phyloP scores from a whole-genome alignment of 106 monocot genomes.

The Platanthera zijinensis region DNA sequence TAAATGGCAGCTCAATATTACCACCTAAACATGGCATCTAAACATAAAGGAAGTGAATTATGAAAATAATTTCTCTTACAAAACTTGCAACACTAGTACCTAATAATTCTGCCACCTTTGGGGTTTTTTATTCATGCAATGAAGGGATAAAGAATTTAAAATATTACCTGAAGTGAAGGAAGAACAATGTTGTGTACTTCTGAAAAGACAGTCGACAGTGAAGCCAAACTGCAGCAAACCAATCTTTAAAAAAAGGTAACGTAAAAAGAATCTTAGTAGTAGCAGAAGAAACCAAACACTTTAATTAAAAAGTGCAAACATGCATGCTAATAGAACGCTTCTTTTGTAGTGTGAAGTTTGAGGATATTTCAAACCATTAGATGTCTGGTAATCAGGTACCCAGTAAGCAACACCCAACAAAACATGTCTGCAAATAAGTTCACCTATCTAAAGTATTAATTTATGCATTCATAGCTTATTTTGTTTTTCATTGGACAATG shows the following conservation, averaged over 20 bases:
- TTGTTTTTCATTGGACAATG: no score
- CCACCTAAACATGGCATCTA: no score
- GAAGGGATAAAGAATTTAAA: conserved; percentile 1
- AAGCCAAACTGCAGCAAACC: neutral
- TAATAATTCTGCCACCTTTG: neutral
- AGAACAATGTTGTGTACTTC: conserved; percentile 3
- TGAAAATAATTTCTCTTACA: no score
- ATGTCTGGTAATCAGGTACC: neutral
- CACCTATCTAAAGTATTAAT: no score
- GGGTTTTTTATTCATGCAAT: neutral
- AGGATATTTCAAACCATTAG: neutral
- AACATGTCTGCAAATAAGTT: neutral
- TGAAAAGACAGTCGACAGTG: conserved; percentile 1
- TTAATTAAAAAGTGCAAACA: neutral
- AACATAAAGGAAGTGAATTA: no score
- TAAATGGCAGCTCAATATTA: no score
- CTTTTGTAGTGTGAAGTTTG: neutral
- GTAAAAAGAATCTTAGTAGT: neutral
- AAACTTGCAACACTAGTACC: neutral
- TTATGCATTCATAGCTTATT: no score
- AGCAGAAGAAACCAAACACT: neutral
- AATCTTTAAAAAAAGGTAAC: neutral
- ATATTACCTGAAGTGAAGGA: conserved; percentile 7
- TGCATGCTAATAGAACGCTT: neutral
- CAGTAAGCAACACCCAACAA: neutral